Conservation (phyloP, 345 rosid species). For the Psidium friedrichsthalianum region DNA sequence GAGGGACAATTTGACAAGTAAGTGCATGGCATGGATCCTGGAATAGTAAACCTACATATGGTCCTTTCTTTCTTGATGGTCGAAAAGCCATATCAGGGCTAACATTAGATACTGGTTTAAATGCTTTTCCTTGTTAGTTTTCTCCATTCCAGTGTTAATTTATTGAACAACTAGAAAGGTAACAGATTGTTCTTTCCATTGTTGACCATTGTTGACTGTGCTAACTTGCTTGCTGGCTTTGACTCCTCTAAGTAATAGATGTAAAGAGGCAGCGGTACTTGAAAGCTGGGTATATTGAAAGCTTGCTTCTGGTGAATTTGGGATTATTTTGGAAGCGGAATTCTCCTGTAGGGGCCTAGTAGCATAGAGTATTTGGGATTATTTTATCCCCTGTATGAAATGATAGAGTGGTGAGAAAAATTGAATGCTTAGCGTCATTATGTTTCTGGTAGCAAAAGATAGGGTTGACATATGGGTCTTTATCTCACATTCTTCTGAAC, state of each 20-base stretch:
- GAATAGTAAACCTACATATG: background rate
- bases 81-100: background rate
- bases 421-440: background rate
- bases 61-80: background rate
- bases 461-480: background rate
- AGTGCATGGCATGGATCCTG: slow-evolving; percentile 12
- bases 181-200: background rate
- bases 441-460: background rate
- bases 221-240: background rate
- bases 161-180: background rate
- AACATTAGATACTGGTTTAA: background rate
- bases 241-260: background rate
- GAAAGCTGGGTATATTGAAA: background rate
- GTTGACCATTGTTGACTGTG: background rate
- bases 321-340: background rate
- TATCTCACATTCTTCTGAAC: background rate
- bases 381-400: background rate
- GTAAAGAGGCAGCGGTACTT: background rate
- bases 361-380: background rate
- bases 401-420: background rate
- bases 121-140: background rate
- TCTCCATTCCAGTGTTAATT: background rate
- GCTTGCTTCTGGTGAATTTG: background rate
- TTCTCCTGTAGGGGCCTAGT: background rate
- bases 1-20: slow-evolving; percentile 49